Percentiles rank a stretch among this genome's conserved stretches.
Evolutionary conservation across 345 rosid genomes (phyloP).

Genomic region (Raphanus sativus): DNA sequence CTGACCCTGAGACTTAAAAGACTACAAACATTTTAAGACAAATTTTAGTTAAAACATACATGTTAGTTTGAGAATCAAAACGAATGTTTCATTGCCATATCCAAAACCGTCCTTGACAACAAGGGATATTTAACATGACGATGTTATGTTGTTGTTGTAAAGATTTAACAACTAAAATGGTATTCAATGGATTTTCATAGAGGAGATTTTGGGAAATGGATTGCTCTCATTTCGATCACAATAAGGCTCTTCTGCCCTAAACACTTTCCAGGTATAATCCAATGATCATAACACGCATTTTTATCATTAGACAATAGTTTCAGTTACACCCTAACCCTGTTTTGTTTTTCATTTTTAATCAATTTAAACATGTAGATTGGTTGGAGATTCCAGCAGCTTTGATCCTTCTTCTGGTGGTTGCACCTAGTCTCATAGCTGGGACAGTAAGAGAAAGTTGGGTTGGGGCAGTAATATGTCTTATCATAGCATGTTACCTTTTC

Average conservation of each 20-base stretch:
- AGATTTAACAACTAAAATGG: not conserved
- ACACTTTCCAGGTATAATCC: conserved; percentile 66
- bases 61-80: not conserved
- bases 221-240: conserved; percentile 72
- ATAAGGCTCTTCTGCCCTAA: conserved; percentile 77
- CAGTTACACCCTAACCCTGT: not conserved
- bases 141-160: not conserved
- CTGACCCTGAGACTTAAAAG: not conserved
- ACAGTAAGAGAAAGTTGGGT: conserved; percentile 59
- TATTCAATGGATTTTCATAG: conserved; percentile 35
- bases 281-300: not conserved
- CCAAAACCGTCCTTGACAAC: not conserved
- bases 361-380: conserved; percentile 46
- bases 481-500: conserved; percentile 78
- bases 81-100: not conserved
- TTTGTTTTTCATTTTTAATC: not conserved
- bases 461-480: conserved; percentile 65
- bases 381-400: conserved; percentile 78
- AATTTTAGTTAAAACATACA: not conserved
- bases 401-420: conserved; percentile 66
- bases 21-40: not conserved
- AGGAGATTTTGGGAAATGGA: conserved; percentile 88
- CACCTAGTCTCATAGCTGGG: conserved; percentile 61
- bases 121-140: not conserved
- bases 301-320: not conserved